Conservation (phyloP, 495 filamentous ascomycete genomes). For the Pyronema omphalodes region DNA sequence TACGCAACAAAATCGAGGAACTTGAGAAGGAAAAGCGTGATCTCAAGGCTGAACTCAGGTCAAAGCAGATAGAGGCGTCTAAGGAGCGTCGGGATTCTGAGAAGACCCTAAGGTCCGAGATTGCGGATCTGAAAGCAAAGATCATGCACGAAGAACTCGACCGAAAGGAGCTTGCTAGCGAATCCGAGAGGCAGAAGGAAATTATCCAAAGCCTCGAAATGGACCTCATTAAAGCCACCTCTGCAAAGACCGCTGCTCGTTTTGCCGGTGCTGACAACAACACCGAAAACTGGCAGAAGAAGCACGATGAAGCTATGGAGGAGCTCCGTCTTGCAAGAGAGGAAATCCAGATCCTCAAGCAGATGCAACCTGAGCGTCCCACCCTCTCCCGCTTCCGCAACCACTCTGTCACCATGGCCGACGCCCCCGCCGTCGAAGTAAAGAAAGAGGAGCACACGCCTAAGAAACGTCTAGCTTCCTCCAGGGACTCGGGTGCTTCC, state of each 20-base stretch:
- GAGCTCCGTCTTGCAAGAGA: constrained; percentile 35
- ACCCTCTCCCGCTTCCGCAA: neutral
- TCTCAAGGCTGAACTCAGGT: constrained; percentile 28
- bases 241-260: constrained; percentile 4
- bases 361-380: constrained; percentile 31
- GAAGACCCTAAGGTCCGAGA: constrained; percentile 35
- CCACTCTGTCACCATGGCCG: neutral
- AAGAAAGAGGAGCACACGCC: neutral
- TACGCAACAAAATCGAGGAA: constrained; percentile 26
- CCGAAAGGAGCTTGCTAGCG: constrained; percentile 45
- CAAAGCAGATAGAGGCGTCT: constrained; percentile 28
- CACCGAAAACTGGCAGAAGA: constrained; percentile 17
- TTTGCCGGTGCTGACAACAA: constrained; percentile 1
- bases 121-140: constrained; percentile 41
- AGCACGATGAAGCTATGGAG: constrained; percentile 22
- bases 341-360: constrained; percentile 35
- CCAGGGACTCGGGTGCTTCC: neutral
- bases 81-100: constrained; percentile 36
- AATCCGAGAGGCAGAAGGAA: constrained; percentile 40
- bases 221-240: constrained; percentile 17
- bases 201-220: constrained; percentile 35
- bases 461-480: neutral
- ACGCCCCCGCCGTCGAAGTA: neutral
- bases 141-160: constrained; percentile 36
- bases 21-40: constrained; percentile 29